phyloP scores from a whole-genome alignment of 2,329 filamentous ascomycete species.

The Neocucurbitaria cava region DNA sequence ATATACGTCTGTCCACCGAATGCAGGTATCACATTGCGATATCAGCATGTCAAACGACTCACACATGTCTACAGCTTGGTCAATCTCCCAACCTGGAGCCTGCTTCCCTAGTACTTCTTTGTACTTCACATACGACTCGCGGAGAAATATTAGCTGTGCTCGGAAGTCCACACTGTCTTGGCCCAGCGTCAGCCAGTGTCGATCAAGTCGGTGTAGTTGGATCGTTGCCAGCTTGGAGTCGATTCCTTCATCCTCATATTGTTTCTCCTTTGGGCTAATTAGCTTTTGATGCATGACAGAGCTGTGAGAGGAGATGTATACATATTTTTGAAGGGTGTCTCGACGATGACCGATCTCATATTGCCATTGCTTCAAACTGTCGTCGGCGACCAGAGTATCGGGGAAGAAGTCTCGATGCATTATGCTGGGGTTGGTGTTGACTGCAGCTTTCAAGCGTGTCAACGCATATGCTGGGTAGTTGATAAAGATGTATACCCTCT shows the following conservation, averaged over 20 bases:
- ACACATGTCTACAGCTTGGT: conserved; percentile 10
- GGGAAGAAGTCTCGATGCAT: conserved; percentile 27
- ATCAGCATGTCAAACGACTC: conserved; percentile 25
- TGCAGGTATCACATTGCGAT: conserved; percentile 25
- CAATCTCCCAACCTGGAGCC: conserved; percentile 9
- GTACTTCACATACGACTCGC: conserved; percentile 16
- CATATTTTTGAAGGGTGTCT: conserved; percentile 17
- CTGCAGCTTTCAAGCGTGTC: conserved; percentile 9
- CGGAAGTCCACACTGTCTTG: conserved; percentile 27
- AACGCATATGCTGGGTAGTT: conserved; percentile 24
- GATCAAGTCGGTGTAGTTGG: conserved; percentile 22
- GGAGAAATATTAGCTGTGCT: conserved; percentile 24
- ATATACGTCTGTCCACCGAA: conserved; percentile 27
- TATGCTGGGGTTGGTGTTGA: conserved; percentile 9
- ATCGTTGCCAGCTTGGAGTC: conserved; percentile 20
- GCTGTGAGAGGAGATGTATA: background rate
- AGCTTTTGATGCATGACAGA: background rate
- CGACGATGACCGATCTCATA: conserved; percentile 22
- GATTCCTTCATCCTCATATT: conserved; percentile 11
- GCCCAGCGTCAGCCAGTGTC: conserved; percentile 28
- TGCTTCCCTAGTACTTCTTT: background rate
- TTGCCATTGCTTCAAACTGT: conserved; percentile 29
- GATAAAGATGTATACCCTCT: conserved; percentile 29
- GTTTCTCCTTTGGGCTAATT: conserved; percentile 6
- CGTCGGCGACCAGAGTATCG: conserved; percentile 26